These are phyloP conservation scores for Aspergillus hiratsukae DNA, from an alignment of 2,329 filamentous ascomycete genomes.

Conservation along the genomic window DNA sequence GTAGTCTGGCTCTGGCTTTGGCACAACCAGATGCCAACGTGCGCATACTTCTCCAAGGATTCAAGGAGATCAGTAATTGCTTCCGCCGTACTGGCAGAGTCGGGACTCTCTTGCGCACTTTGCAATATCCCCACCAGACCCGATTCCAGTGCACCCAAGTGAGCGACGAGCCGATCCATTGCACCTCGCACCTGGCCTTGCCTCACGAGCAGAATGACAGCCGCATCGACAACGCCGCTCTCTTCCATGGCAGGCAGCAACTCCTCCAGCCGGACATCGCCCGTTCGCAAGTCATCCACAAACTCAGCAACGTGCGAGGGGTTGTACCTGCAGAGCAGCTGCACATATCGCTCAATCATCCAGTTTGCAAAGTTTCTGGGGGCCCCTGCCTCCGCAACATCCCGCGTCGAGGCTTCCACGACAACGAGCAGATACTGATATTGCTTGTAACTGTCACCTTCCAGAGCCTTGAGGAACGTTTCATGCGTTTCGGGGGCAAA, in stretches of 20 bases:
- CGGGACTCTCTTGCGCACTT: constrained; percentile 54
- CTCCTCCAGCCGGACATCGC: constrained; percentile 72
- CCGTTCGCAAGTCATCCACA: constrained; percentile 68
- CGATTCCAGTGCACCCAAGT: constrained; percentile 73
- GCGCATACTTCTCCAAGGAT: constrained; percentile 80
- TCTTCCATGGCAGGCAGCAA: constrained; percentile 85
- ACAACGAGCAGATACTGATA: constrained; percentile 73
- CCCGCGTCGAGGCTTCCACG: constrained; percentile 58
- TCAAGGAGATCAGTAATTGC: constrained; percentile 69
- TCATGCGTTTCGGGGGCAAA: constrained; percentile 62
- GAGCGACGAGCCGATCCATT: constrained; percentile 78
- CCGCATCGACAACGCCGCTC: constrained; percentile 85
- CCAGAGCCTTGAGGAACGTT: constrained; percentile 59
- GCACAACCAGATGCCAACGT: constrained; percentile 94
- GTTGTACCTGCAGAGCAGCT: constrained; percentile 84
- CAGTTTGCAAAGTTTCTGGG: constrained; percentile 45
- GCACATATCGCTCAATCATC: constrained; percentile 79
- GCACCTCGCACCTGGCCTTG: constrained; percentile 79
- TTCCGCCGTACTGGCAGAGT: constrained; percentile 56
- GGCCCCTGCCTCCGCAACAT: constrained; percentile 27
- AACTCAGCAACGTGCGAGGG: constrained; percentile 80
- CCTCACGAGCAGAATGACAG: constrained; percentile 81
- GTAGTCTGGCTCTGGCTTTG: constrained; percentile 72
- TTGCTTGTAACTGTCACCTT: constrained; percentile 60
- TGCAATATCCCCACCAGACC: constrained; percentile 69